phyloP scores from a whole-genome alignment of 2,329 filamentous ascomycete species.

The Zelopaecilomyces penicillatus region DNA sequence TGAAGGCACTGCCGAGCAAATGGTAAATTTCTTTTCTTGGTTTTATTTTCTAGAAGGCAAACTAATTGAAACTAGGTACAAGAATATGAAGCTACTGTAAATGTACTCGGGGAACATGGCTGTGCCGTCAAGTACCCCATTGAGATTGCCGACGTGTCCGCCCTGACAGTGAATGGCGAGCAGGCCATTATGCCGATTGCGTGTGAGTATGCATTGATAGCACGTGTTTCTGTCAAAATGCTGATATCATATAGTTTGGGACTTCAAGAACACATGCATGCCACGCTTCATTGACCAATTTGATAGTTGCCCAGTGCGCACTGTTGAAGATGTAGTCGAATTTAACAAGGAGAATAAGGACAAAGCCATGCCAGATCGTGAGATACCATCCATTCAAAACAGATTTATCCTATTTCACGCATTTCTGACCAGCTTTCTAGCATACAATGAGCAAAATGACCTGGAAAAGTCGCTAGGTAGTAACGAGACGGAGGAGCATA shows the following conservation, averaged over 20 bases:
- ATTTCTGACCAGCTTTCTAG: background rate
- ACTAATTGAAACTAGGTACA: too few relatives aligned
- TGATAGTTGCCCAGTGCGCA: constrained; percentile 9
- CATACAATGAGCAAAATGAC: constrained; percentile 11
- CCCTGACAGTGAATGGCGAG: background rate
- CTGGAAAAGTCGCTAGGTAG: constrained; percentile 11
- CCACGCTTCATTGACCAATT: constrained; percentile 10
- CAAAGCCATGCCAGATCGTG: constrained; percentile 10
- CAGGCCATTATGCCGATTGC: background rate
- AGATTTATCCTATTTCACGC: background rate
- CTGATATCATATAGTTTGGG: constrained; percentile 12
- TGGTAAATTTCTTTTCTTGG: constrained; percentile 2
- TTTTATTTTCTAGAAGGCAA: too few relatives aligned
- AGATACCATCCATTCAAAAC: background rate
- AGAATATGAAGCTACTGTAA: too few relatives aligned
- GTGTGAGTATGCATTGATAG: background rate
- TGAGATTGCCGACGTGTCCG: background rate
- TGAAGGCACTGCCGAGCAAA: constrained; percentile 9
- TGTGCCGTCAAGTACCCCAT: background rate
- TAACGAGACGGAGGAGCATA: constrained; percentile 2
- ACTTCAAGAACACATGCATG: constrained; percentile 14
- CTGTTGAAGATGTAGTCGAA: constrained; percentile 9
- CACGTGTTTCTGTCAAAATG: background rate
- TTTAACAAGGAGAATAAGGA: constrained; percentile 12
- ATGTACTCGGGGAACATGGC: too few relatives aligned